These are phyloP conservation scores for Anthracocystis setariae DNA, from an alignment of 1,284 basidiomycete species.

Conservation along the genomic window DNA sequence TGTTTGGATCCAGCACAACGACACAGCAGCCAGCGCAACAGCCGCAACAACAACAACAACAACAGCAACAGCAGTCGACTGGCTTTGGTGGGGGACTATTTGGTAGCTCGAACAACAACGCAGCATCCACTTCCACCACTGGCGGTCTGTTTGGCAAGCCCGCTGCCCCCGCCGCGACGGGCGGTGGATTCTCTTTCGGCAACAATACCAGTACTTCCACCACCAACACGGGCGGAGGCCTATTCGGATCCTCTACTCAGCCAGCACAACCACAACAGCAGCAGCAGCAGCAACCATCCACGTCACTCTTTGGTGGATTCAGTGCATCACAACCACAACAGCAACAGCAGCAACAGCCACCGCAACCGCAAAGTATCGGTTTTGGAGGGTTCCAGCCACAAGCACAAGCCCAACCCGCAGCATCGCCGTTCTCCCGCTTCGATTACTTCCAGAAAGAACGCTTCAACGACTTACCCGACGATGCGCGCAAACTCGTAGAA, in stretches of 20 bases:
- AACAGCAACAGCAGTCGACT: slow-evolving; percentile 27
- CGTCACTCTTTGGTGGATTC: slow-evolving; percentile 2
- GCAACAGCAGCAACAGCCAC: slow-evolving; percentile 21
- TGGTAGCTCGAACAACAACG: slow-evolving; percentile 15
- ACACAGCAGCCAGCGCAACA: slow-evolving; percentile 17
- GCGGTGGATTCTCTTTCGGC: slow-evolving; percentile 48
- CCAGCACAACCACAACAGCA: slow-evolving; percentile 23
- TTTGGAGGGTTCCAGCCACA: slow-evolving; percentile 21
- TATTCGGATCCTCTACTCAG: slow-evolving; percentile 23
- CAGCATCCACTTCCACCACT: slow-evolving; percentile 13
- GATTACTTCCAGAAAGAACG: slow-evolving; percentile 63
- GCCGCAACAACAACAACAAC: too few species aligned
- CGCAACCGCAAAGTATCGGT: slow-evolving; percentile 13
- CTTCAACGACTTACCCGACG: slow-evolving; percentile 65
- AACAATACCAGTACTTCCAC: slow-evolving; percentile 3
- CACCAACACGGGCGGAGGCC: background rate
- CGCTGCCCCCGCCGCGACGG: slow-evolving; percentile 14
- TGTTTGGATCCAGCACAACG: slow-evolving; percentile 28
- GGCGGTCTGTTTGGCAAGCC: slow-evolving; percentile 43
- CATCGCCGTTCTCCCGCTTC: slow-evolving; percentile 54
- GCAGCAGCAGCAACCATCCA: slow-evolving; percentile 11
- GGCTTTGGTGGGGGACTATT: slow-evolving; percentile 32
- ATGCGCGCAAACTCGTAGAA: slow-evolving; percentile 57
- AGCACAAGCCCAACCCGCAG: slow-evolving; percentile 18
- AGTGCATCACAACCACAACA: slow-evolving; percentile 6